These are phyloP conservation scores for Schizochytrium sp. DNA, from an alignment of 108 stramenopile genomes.

Conservation along the genomic window DNA sequence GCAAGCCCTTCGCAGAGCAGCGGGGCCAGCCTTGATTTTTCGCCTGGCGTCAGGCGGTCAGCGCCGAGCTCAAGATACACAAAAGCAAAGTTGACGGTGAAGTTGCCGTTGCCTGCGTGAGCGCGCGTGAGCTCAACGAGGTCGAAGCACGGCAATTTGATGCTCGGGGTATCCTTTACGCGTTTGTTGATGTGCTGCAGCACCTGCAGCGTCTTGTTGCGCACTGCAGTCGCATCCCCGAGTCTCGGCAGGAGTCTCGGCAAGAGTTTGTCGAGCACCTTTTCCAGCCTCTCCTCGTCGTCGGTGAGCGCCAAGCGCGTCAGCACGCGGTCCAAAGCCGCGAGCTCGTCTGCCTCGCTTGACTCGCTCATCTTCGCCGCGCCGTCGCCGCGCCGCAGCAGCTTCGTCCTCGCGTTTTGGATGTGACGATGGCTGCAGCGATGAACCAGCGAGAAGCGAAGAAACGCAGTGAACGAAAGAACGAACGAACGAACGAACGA, in stretches of 20 bases:
- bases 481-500: too few species aligned
- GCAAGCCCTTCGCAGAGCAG: not conserved
- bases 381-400: too few species aligned
- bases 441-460: too few species aligned
- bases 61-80: not conserved
- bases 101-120: not conserved
- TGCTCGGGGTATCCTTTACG: not conserved
- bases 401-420: too few species aligned
- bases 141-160: slow-evolving; percentile 17
- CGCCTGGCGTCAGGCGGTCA: not conserved
- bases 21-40: not conserved
- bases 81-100: not conserved
- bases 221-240: not conserved
- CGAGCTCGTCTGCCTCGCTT: not conserved
- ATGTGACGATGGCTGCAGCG: too few species aligned
- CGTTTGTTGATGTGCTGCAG: slow-evolving; percentile 17
- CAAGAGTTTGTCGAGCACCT: not conserved
- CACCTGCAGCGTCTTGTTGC: slow-evolving; percentile 1
- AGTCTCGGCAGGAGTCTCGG: not conserved
- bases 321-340: not conserved
- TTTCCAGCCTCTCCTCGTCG: not conserved
- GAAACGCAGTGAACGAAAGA: too few species aligned
- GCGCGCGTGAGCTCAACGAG: not conserved
- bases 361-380: not conserved
- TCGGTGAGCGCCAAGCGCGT: not conserved